Evolutionary conservation across 805 yeast species (phyloP).

Genomic region (Zygotorulaspora chibaensis): DNA sequence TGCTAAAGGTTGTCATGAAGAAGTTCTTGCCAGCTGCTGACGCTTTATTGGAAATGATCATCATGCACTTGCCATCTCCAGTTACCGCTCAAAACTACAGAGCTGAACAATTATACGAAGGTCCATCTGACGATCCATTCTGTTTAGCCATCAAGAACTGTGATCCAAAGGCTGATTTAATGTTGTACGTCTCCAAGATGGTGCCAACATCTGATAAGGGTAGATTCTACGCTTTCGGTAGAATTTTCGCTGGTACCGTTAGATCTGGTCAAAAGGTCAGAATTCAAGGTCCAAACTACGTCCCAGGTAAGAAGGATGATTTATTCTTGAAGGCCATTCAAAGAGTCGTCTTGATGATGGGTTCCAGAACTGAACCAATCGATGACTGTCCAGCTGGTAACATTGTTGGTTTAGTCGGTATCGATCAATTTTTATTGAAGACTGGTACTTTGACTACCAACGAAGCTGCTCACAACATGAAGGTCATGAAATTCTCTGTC

Average conservation of each 20-base stretch:
- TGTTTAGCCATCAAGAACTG: conserved; percentile 94
- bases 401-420: conserved; percentile 99
- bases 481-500: conserved; percentile 99
- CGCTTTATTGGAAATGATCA: conserved; percentile 98
- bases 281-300: conserved; percentile 99
- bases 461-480: conserved; percentile 97
- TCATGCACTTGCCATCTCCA: conserved; percentile 98
- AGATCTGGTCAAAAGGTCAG: conserved; percentile 98
- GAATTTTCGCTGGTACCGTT: conserved; percentile 99
- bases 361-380: conserved; percentile 95
- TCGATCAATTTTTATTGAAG: conserved; percentile 98
- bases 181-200: conserved; percentile 99
- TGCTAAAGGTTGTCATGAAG: conserved; percentile 97
- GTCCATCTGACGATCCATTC: conserved; percentile 91
- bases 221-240: conserved; percentile 99
- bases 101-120: conserved; percentile 98
- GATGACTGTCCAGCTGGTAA: conserved; percentile 99
- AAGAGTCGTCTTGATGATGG: conserved; percentile 99
- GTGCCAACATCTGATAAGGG: conserved; percentile 99
- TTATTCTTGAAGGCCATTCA: conserved; percentile 95
- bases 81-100: conserved; percentile 98
- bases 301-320: conserved; percentile 97
- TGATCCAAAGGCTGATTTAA: conserved; percentile 96
- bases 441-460: conserved; percentile 98
- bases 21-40: conserved; percentile 99